Evolutionary conservation across 208 protist species (phyloP).

Genomic region (Leptomonas pyrrhocoris): DNA sequence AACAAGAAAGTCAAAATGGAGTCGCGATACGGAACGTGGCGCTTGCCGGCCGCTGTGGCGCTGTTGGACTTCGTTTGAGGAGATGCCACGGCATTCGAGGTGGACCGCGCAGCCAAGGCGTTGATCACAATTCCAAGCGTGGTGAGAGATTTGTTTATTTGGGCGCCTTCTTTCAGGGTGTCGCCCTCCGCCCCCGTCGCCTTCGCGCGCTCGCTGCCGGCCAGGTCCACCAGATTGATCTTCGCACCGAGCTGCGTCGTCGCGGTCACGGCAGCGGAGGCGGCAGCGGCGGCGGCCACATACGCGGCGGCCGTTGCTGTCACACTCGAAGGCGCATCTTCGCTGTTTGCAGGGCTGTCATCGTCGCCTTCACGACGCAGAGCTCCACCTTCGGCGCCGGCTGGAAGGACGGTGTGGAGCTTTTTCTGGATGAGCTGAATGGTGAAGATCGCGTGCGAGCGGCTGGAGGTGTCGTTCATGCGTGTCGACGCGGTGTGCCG

Average conservation of each 20-base stretch:
- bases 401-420: conserved; percentile 8
- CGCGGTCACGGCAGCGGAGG: conserved; percentile 24
- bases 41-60: conserved; percentile 3
- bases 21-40: conserved; percentile 86
- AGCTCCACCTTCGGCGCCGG: too few species aligned
- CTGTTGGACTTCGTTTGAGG: too few species aligned
- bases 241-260: conserved; percentile 66
- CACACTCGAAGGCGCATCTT: background rate
- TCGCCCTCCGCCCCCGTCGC: conserved; percentile 83
- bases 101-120: conserved; percentile 68
- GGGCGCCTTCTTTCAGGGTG: conserved; percentile 76
- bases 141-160: conserved; percentile 92
- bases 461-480: conserved; percentile 95
- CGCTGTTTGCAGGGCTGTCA: background rate
- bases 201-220: conserved; percentile 89
- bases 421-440: conserved; percentile 77
- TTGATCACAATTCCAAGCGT: conserved; percentile 93
- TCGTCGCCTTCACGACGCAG: background rate
- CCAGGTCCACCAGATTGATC: conserved; percentile 94
- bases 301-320: background rate
- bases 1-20: conserved; percentile 88
- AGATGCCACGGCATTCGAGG: conserved; percentile 2
- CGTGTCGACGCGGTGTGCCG: conserved; percentile 88
- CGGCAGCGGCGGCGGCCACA: conserved; percentile 6
- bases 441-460: conserved; percentile 97